Evolutionary conservation across 2,329 filamentous ascomycete species (phyloP), one percentile per base, ranked within the genome.

Genomic region (Talaromyces pinophilus): DNA sequence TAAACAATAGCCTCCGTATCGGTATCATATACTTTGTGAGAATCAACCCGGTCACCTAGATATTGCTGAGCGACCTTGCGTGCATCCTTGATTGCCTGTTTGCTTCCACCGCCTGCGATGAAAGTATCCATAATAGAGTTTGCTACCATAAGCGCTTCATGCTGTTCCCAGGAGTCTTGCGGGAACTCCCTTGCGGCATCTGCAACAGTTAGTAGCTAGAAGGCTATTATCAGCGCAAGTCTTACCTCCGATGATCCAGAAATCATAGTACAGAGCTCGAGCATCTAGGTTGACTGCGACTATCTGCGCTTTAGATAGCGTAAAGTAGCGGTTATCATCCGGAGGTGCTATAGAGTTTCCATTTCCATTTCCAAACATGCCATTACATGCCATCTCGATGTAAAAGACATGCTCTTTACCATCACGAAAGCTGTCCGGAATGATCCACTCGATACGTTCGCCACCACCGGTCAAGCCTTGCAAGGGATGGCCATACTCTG

Each of bases 341-440:
- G 95, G 95, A 15, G 95, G 93, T 76, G 96, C 92, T 71, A 97
- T 98, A 38, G 85, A 88, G 77, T 96, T 92, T 30, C 92, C 92
- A 22, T 90, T 90, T 0, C 93, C 90, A 77, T 97, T 97, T 72
- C 95, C 95, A 80, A 98, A 98, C 93, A 98, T 98, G 78, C 90
- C 89, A 78, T 99, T 99, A 81, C 95, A 98, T 22, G 95, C 95
- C 92, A 98, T 97, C 81, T 99, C 95, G 70, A 99, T 90, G 78
- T 97, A 99, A 73, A 99, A 91, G 19, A 85, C 88, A 77, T 98
- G 93, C 73, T 93, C 87, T 76, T 94, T 88, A 63, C 92, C 93
- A 77, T 97, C 92, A 68, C 91, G 87, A 81, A 91, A 97, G 17
- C 83, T 83, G 61, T 92, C 83, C 8, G 95, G 94, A 54, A 99